Evolutionary conservation across 148 eudicot species (phyloP), one percentile per base, ranked within the genome.

Genomic region (Gaultheria prostrata): DNA sequence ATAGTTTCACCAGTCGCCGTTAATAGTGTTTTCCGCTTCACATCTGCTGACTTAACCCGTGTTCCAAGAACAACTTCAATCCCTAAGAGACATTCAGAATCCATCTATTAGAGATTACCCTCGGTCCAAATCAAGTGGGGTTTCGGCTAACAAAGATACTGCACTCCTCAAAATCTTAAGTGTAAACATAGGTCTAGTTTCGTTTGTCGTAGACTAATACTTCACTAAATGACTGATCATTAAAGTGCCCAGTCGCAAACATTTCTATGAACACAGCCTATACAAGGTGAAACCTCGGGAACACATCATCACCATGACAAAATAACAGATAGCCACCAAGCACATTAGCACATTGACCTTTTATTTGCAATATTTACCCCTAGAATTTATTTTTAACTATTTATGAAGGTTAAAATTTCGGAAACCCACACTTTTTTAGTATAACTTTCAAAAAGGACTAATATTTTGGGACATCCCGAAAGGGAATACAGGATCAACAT

Each of bases 51-150:
- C 87, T 91, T 95, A 20, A 97, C 98, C 79, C 89, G 88, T 65
- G 98, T 97, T 78, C 98, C 96, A 81, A 97, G 99, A 86, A 97
- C 95, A 89, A 97, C 87, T 86, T 97, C 99, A 80, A 97, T 92
- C 74, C 99, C 99, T 97, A 83, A 45, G 30, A 59, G 32, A 83
- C 49, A 76, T 67, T 4, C 43, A 67, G 84, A 82, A 53, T 28
- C 56, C 57, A 65, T 8, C 12, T 39, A 30, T 80, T 50, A 81
- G 84, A 43, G 79, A 80, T 75, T 30, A 49, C 28, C 72, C 39
- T 67, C 7, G 6, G 39, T 67, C 72, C 72, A 30, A 67, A 28
- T 28, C 3, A 1, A 4, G 30, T 28, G 15, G 18, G 35, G 18
- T 67, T 28, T 67, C 17, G 11, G 72, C 70, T 3, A 24, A 63